Percentiles rank a stretch among this genome's conserved stretches.
These are phyloP conservation scores for Claviceps paspali DNA, from an alignment of 2,329 filamentous ascomycete genomes.

Conservation along the genomic window DNA sequence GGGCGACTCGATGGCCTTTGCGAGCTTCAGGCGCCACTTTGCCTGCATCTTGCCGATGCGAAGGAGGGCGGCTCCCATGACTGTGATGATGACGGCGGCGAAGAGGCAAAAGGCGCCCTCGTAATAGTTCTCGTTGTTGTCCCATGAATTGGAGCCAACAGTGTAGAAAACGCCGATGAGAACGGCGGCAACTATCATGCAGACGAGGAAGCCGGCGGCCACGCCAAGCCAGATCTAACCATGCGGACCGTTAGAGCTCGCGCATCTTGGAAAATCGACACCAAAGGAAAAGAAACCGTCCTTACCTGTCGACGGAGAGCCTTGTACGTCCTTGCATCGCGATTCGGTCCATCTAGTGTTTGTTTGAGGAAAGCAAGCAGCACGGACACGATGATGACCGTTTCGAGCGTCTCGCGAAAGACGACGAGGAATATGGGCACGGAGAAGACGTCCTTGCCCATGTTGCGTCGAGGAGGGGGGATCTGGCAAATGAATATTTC, in stretches of 20 bases:
- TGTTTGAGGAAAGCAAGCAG: slow-evolving; percentile 75
- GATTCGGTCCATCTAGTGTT: slow-evolving; percentile 49
- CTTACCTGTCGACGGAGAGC: slow-evolving; percentile 48
- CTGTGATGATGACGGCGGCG: slow-evolving; percentile 63
- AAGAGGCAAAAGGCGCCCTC: slow-evolving; percentile 66
- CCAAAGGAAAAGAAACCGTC: background rate
- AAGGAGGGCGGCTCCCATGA: slow-evolving; percentile 67
- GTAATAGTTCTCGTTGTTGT: slow-evolving; percentile 57
- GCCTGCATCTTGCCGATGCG: slow-evolving; percentile 71
- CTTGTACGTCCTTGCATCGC: slow-evolving; percentile 50
- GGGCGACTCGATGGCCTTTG: slow-evolving; percentile 46
- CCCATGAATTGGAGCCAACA: slow-evolving; percentile 52
- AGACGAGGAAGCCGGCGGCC: slow-evolving; percentile 44
- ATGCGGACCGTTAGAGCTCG: no score
- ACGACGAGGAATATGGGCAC: slow-evolving; percentile 81
- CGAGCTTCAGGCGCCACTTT: slow-evolving; percentile 77
- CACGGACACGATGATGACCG: slow-evolving; percentile 74
- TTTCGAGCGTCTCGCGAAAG: slow-evolving; percentile 75
- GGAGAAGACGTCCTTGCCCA: slow-evolving; percentile 57
- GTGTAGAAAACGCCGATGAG: slow-evolving; percentile 60
- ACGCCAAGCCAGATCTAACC: slow-evolving; percentile 53
- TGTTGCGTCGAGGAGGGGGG: no score
- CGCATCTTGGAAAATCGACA: no score
- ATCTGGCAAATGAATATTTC: no score
- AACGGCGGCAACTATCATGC: slow-evolving; percentile 47